Conservation (phyloP, 129 eudicot species). For the Flaveria brownii region DNA sequence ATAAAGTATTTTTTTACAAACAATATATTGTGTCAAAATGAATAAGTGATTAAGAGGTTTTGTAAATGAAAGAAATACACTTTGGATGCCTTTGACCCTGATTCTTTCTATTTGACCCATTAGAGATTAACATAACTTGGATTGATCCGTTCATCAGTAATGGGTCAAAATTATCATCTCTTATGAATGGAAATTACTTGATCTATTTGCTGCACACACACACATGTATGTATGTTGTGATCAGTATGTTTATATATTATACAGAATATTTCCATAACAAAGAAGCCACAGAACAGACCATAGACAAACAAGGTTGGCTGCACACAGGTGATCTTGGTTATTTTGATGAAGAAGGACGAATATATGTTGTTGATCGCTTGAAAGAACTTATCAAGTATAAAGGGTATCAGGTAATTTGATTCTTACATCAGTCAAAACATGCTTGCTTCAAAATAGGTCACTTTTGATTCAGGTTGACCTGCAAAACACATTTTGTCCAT, state of each 20-base stretch:
- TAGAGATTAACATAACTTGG: not conserved
- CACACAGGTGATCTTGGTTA: constrained; percentile 96
- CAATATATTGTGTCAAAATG: no score
- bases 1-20: no score
- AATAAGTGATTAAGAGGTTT: not conserved
- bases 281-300: constrained; percentile 77
- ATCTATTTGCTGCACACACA: not conserved
- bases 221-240: not conserved
- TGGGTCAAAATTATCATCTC: not conserved
- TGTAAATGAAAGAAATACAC: not conserved
- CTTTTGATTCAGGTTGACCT: not conserved
- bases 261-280: constrained; percentile 79
- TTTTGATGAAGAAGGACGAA: constrained; percentile 81
- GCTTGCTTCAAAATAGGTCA: not conserved
- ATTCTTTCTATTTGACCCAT: not conserved
- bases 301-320: constrained; percentile 86
- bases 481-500: not conserved
- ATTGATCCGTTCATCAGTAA: not conserved
- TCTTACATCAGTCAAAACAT: constrained; percentile 3
- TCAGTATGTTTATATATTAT: not conserved
- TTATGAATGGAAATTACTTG: not conserved
- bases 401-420: constrained; percentile 72
- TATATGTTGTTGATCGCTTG: constrained; percentile 78
- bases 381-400: constrained; percentile 94
- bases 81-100: not conserved